phyloP scores from a whole-genome alignment of 2,329 filamentous ascomycete species.

The Byssothecium circinans region DNA sequence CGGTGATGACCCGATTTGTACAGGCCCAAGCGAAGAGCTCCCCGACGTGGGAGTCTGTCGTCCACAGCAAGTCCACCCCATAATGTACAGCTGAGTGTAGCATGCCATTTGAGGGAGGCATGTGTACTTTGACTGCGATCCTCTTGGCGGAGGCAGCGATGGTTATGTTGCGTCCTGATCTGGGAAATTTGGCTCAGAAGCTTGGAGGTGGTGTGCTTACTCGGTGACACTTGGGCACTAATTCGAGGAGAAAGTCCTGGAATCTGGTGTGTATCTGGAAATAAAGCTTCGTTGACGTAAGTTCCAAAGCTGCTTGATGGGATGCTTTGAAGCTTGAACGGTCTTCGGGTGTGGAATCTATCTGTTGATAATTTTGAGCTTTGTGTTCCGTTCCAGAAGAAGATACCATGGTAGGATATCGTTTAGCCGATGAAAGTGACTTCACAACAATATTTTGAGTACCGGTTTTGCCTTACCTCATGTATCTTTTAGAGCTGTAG shows the following conservation, averaged over 20 bases:
- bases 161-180: conserved; percentile 6
- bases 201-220: conserved; percentile 69
- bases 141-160: conserved; percentile 5
- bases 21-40: conserved; percentile 2
- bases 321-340: too few relatives aligned
- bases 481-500: too few relatives aligned
- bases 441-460: too few relatives aligned
- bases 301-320: too few relatives aligned
- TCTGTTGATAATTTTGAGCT: too few relatives aligned
- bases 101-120: conserved; percentile 2
- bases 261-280: conserved; percentile 1
- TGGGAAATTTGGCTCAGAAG: conserved; percentile 40
- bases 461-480: too few relatives aligned
- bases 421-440: too few relatives aligned
- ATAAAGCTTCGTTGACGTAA: background rate
- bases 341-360: too few relatives aligned
- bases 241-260: conserved; percentile 56
- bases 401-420: too few relatives aligned
- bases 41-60: conserved; percentile 2
- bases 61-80: background rate
- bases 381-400: too few relatives aligned
- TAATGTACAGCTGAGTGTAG: background rate
- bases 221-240: conserved; percentile 68
- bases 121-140: conserved; percentile 6
- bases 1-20: background rate